Base-by-base conservation (phyloP, 495 filamentous ascomycete genomes). In the Usnea hakonensis region DNA sequence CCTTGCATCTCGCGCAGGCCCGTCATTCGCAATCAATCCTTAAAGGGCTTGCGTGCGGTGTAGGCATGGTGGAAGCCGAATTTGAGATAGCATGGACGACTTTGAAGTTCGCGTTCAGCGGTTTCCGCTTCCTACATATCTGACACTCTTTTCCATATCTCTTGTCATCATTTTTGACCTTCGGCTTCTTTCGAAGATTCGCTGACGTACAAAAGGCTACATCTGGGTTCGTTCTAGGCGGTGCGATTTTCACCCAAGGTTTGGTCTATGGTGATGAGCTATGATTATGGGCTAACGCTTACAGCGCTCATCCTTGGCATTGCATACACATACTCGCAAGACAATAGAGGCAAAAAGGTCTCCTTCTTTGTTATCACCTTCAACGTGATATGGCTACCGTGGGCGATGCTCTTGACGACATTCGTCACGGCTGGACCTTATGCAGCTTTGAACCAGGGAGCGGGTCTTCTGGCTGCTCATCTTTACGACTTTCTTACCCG, bases 61-160 rank as follows among this genome's bases (percentile, higher is more conserved):
- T 81, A 79, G 85, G 87, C 79, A 88, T 89, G 90, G 89, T 95
- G 90, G 91, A 89, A 91, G 78, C 78, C 80, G 82, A 83, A 74
- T 81, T 79, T 90, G 87, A 90, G 90, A 89, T 60, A 87, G 82
- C 86, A 80, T 76, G 74, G 78, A 76, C 77, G 83, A 84, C 62
- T 72, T 74, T 66, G 74, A 74, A 70, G 72, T 87, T 85, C 76
- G 74, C 82, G 72, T 79, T 72, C 81, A 82, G 90, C 85, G 84
- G 83, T 92, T 88, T 77, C 81, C 82, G 85, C 85, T 85, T 89
- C 90, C 90, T 96, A 96, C 90, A 96, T 90, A 75, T 68, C 33
- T n/a, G 43, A 61, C n/a, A n/a, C 53, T 69, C 55, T 38, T 50
- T 26, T 2, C 5, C 35, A 1, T 30, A 33, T 57, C 19, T 58